Evolutionary conservation across 2,329 filamentous ascomycete species (phyloP).

Genomic region (Aspergillus ruber): DNA sequence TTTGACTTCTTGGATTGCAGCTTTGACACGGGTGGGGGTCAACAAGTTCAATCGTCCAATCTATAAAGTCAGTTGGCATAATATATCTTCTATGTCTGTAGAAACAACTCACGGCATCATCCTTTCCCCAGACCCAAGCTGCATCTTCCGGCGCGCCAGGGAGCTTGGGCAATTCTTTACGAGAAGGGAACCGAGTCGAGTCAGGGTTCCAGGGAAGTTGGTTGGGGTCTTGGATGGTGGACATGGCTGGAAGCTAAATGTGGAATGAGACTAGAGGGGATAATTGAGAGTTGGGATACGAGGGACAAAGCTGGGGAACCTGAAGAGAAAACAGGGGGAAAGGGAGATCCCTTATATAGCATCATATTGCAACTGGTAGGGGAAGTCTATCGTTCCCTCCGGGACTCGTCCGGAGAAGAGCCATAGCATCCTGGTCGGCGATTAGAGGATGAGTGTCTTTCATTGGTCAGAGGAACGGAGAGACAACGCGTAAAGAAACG

Average conservation of each 20-base stretch:
- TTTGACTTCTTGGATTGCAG: conserved; percentile 48
- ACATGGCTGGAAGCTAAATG: conserved; percentile 8
- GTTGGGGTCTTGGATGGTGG: conserved; percentile 17
- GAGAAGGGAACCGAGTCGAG: conserved; percentile 46
- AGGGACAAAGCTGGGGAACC: not conserved
- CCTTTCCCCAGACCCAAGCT: conserved; percentile 56
- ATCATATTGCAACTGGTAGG: not conserved
- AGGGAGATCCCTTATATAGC: not conserved
- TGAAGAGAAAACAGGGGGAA: not conserved
- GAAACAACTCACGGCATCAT: conserved; percentile 42
- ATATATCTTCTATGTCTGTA: not conserved
- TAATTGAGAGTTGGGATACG: not conserved
- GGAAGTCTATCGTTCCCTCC: not conserved
- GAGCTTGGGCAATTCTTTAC: conserved; percentile 48
- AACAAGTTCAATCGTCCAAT: conserved; percentile 49
- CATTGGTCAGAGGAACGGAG: too few species aligned
- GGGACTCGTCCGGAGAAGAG: too few species aligned
- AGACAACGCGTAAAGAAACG: too few species aligned
- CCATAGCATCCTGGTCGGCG: too few species aligned
- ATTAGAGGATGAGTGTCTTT: too few species aligned
- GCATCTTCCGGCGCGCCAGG: conserved; percentile 49
- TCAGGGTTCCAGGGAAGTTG: conserved; percentile 50
- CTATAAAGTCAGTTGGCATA: conserved; percentile 4
- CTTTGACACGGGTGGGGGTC: conserved; percentile 49
- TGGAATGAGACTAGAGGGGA: not conserved